phyloP scores from a whole-genome alignment of 495 filamentous ascomycete genomes.

The Staphylotrichum tortipilum region DNA sequence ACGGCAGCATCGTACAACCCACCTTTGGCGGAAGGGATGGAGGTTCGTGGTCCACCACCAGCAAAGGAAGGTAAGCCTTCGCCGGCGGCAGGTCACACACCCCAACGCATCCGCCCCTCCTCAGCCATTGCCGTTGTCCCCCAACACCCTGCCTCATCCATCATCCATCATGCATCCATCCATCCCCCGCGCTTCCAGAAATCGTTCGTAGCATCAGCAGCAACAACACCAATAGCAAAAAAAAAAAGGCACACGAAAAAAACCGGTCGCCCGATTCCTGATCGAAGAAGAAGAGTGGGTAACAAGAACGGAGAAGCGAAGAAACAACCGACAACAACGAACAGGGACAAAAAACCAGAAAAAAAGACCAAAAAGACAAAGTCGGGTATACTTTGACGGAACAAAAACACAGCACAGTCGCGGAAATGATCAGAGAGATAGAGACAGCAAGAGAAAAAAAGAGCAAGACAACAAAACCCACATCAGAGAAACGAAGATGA shows the following conservation, averaged over 20 bases:
- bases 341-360: background rate
- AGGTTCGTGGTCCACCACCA: too few relatives aligned
- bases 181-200: background rate
- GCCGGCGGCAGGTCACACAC: too few relatives aligned
- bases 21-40: too few relatives aligned
- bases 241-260: too few relatives aligned
- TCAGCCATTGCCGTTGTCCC: background rate
- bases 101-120: background rate
- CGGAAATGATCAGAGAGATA: background rate
- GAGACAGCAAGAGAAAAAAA: background rate
- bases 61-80: too few relatives aligned
- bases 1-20: too few relatives aligned
- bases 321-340: background rate
- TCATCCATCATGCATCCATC: background rate
- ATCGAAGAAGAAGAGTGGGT: background rate
- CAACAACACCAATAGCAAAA: too few relatives aligned
- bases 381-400: constrained; percentile 10
- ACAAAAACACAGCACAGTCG: constrained; percentile 1
- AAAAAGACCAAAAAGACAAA: constrained; percentile 4
- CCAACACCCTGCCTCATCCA: background rate
- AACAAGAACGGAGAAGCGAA: background rate
- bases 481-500: background rate
- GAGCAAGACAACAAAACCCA: background rate
- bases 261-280: too few relatives aligned
- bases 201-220: background rate